Conservation (phyloP, 306 rosid species). For the Sesbania bispinosa region DNA sequence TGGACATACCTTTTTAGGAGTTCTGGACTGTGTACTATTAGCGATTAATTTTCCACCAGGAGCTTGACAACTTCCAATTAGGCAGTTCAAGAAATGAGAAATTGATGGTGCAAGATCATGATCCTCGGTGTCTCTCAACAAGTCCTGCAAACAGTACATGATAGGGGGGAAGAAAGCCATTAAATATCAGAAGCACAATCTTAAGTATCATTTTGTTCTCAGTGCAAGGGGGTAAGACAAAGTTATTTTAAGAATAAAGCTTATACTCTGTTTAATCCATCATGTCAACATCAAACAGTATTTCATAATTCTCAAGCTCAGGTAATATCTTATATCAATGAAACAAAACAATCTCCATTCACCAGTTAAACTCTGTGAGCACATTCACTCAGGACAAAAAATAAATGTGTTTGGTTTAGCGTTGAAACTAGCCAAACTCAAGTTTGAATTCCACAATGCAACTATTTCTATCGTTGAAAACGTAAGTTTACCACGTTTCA, state of each 20-base stretch:
- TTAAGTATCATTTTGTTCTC: not conserved
- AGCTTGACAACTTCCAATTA: conserved; percentile 80
- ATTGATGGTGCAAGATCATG: conserved; percentile 83
- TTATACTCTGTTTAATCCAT: not conserved
- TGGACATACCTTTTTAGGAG: conserved; percentile 56
- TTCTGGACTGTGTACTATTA: conserved; percentile 45
- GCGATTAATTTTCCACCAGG: conserved; percentile 47
- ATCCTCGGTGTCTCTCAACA: conserved; percentile 84
- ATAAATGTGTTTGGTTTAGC: too few species aligned
- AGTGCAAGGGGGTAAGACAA: not conserved
- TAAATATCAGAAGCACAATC: not conserved
- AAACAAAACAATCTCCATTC: conserved; percentile 10
- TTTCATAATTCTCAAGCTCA: not conserved
- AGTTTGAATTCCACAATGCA: too few species aligned
- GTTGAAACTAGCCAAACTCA: too few species aligned
- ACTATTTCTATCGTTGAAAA: too few species aligned
- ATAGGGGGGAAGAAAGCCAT: not conserved
- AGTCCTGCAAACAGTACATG: conserved; percentile 53
- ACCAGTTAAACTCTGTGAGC: not conserved
- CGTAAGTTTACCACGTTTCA: too few species aligned
- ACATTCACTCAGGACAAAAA: not conserved
- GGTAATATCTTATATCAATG: not conserved
- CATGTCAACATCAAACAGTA: not conserved
- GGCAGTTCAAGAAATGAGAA: conserved; percentile 85
- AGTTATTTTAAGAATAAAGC: not conserved